phyloP scores from a whole-genome alignment of 306 rosid genomes.

The Citrullus colocynthis region DNA sequence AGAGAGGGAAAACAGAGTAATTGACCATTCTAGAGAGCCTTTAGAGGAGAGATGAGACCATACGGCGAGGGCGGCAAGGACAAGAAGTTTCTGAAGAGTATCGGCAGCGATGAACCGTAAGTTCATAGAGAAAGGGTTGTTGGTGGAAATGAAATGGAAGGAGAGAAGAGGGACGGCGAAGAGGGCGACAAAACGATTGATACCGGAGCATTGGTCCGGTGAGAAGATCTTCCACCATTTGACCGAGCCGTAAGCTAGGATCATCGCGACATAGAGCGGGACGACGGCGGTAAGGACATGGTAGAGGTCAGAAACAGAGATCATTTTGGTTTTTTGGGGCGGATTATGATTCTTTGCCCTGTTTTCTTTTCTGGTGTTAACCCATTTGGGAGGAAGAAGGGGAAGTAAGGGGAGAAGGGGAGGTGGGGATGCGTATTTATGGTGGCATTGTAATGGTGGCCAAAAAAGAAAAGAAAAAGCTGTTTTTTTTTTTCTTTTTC shows the following conservation, averaged over 20 bases:
- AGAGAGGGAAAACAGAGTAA: constrained; percentile 69
- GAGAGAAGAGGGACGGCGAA: constrained; percentile 80
- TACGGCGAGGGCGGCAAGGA: constrained; percentile 27
- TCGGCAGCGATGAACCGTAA: constrained; percentile 67
- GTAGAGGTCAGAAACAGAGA: constrained; percentile 45
- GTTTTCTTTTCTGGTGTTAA: background rate
- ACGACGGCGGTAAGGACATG: constrained; percentile 79
- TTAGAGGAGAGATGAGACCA: constrained; percentile 46
- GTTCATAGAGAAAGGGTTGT: constrained; percentile 74
- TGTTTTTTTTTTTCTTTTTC: background rate
- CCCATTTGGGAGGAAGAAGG: background rate
- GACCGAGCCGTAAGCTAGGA: constrained; percentile 71
- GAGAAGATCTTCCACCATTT: constrained; percentile 89
- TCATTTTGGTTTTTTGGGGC: constrained; percentile 22
- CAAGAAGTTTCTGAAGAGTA: constrained; percentile 47
- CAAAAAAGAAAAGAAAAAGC: background rate
- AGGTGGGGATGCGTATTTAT: background rate
- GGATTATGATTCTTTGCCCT: background rate
- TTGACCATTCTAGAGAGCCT: constrained; percentile 69
- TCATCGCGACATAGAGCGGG: constrained; percentile 79
- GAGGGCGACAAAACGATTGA: constrained; percentile 79
- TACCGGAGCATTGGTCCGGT: constrained; percentile 81
- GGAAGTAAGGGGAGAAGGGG: background rate
- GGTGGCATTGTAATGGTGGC: constrained; percentile 3
- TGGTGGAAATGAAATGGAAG: constrained; percentile 75